These are phyloP conservation scores for Penicillium sp. DNA, from an alignment of 2,329 filamentous ascomycete genomes.

Conservation along the genomic window DNA sequence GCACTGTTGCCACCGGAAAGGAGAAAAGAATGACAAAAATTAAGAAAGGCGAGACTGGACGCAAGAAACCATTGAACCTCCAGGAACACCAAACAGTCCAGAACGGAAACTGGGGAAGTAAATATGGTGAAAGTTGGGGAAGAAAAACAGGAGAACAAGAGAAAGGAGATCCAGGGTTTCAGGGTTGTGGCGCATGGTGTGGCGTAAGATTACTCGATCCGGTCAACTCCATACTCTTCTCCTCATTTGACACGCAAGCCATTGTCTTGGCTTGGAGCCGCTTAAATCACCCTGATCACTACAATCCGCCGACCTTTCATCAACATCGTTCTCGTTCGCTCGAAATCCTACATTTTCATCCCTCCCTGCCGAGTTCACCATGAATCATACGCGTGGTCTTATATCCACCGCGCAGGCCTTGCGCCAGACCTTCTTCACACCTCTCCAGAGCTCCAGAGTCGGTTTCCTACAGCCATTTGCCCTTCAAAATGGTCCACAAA, in stretches of 20 bases:
- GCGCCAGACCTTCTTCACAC: conserved; percentile 30
- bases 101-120: conserved; percentile 14
- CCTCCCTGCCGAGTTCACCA: conserved; percentile 8
- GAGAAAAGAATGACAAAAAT: conserved; percentile 27
- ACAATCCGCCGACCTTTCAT: neutral
- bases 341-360: neutral
- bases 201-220: conserved; percentile 20
- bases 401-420: conserved; percentile 34
- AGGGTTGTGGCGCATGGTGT: conserved; percentile 26
- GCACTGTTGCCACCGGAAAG: conserved; percentile 17
- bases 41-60: conserved; percentile 7
- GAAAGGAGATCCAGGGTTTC: conserved; percentile 24
- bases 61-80: conserved; percentile 31
- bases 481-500: conserved; percentile 11
- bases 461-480: conserved; percentile 12
- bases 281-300: neutral
- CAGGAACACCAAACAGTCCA: conserved; percentile 26
- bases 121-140: conserved; percentile 1
- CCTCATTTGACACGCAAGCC: neutral
- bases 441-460: conserved; percentile 16
- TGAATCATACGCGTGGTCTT: conserved; percentile 37
- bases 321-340: neutral
- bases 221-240: conserved; percentile 9
- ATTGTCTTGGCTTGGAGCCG: neutral
- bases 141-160: conserved; percentile 14